Evolutionary conservation across 495 filamentous ascomycete genomes (phyloP).

Genomic region (Penicillium taxi): DNA sequence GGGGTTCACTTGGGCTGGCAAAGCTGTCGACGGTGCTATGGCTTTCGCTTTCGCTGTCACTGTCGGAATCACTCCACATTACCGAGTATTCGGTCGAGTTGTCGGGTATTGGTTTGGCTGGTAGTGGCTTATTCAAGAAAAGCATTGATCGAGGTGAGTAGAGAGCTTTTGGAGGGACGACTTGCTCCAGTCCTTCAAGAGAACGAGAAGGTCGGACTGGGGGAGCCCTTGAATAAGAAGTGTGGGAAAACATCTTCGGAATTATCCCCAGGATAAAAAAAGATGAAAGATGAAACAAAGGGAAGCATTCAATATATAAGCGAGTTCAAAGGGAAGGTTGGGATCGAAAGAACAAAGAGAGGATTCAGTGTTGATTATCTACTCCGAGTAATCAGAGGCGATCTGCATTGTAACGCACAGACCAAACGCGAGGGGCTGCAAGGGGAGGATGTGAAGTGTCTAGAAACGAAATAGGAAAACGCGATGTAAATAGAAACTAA

Average conservation of each 20-base stretch:
- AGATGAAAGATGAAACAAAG: background rate
- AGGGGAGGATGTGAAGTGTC: no score
- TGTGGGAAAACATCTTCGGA: conserved; percentile 19
- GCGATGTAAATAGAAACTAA: no score
- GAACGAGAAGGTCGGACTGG: conserved; percentile 33
- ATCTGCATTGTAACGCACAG: conserved; percentile 8
- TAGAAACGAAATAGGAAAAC: no score
- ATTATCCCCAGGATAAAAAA: background rate
- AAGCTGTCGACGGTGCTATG: conserved; percentile 24
- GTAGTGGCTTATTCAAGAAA: conserved; percentile 33
- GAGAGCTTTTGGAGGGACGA: conserved; percentile 25
- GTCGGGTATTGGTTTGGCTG: conserved; percentile 23
- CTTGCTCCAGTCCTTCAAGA: conserved; percentile 37
- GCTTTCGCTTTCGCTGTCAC: conserved; percentile 26
- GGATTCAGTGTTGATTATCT: conserved; percentile 3
- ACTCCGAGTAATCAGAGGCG: background rate
- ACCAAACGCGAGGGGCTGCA: conserved; percentile 17
- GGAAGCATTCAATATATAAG: no score
- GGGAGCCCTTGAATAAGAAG: conserved; percentile 21
- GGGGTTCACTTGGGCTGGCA: conserved; percentile 20
- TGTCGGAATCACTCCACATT: conserved; percentile 29
- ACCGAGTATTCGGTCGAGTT: conserved; percentile 17
- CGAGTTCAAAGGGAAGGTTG: background rate
- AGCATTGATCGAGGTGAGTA: conserved; percentile 21
- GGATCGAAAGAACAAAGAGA: conserved; percentile 1